phyloP scores from a whole-genome alignment of 345 rosid genomes.

The Cardamine resedifolia region DNA sequence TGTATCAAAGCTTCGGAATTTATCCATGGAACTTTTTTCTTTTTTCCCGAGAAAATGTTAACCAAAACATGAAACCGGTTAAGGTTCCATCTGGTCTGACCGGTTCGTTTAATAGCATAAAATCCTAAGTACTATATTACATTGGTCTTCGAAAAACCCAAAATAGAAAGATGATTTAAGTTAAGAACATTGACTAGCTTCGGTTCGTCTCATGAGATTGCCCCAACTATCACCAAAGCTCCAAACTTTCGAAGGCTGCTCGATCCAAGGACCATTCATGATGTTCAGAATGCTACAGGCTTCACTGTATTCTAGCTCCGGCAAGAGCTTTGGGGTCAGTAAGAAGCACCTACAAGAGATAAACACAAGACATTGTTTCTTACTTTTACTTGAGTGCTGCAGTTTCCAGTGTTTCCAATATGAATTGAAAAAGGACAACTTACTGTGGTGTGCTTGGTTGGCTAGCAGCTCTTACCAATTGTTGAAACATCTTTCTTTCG shows the following conservation, averaged over 20 bases:
- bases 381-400: background rate
- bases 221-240: slow-evolving; percentile 71
- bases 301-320: slow-evolving; percentile 84
- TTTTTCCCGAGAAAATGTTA: slow-evolving; percentile 8
- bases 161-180: background rate
- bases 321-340: slow-evolving; percentile 84
- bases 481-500: slow-evolving; percentile 98
- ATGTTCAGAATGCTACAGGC: slow-evolving; percentile 89
- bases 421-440: background rate
- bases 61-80: slow-evolving; percentile 8
- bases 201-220: slow-evolving; percentile 42
- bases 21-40: slow-evolving; percentile 4
- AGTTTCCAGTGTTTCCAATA: background rate
- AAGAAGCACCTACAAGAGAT: slow-evolving; percentile 69
- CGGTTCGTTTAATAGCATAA: slow-evolving; percentile 8
- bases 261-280: slow-evolving; percentile 97
- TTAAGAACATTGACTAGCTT: slow-evolving; percentile 37
- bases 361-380: slow-evolving; percentile 1
- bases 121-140: background rate
- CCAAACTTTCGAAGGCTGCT: slow-evolving; percentile 83
- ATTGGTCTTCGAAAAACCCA: background rate
- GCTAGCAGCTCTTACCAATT: slow-evolving; percentile 91
- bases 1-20: slow-evolving; percentile 12
- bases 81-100: background rate
- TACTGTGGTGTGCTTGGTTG: slow-evolving; percentile 96